phyloP scores from a whole-genome alignment of 2,329 filamentous ascomycete genomes.

The Triangularia setosa region DNA sequence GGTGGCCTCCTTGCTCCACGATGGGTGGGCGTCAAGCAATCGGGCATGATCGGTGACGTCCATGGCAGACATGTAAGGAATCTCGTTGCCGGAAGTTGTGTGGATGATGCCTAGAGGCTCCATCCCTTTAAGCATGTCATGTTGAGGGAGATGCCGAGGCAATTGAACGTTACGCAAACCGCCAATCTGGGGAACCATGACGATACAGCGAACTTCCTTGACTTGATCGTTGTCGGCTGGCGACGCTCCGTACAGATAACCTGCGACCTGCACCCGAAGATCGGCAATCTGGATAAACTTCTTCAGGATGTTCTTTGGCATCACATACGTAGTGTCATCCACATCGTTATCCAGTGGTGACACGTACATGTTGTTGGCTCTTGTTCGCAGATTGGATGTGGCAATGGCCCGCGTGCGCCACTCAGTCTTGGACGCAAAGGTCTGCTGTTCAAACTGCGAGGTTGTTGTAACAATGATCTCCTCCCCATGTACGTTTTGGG shows the following conservation, averaged over 20 bases:
- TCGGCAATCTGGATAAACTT: conserved; percentile 97
- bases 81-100: conserved; percentile 89
- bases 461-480: conserved; percentile 98
- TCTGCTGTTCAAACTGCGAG: conserved; percentile 95
- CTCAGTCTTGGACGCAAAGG: conserved; percentile 97
- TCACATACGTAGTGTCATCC: conserved; percentile 91
- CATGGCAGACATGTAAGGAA: conserved; percentile 90
- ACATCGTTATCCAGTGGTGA: conserved; percentile 90
- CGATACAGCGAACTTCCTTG: conserved; percentile 94
- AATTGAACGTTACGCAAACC: conserved; percentile 88
- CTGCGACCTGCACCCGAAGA: conserved; percentile 91
- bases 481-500: conserved; percentile 92
- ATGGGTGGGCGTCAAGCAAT: conserved; percentile 74
- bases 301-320: conserved; percentile 98
- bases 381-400: conserved; percentile 87
- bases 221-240: conserved; percentile 93
- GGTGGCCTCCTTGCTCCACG: conserved; percentile 83
- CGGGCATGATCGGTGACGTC: conserved; percentile 94
- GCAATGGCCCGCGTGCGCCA: conserved; percentile 97
- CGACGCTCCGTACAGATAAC: conserved; percentile 89
- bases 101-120: conserved; percentile 95
- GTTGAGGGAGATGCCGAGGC: conserved; percentile 83
- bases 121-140: conserved; percentile 80
- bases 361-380: conserved; percentile 98
- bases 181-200: conserved; percentile 96